Conservation (phyloP, 2,329 filamentous ascomycete genomes). For the Neospermospora avenae region DNA sequence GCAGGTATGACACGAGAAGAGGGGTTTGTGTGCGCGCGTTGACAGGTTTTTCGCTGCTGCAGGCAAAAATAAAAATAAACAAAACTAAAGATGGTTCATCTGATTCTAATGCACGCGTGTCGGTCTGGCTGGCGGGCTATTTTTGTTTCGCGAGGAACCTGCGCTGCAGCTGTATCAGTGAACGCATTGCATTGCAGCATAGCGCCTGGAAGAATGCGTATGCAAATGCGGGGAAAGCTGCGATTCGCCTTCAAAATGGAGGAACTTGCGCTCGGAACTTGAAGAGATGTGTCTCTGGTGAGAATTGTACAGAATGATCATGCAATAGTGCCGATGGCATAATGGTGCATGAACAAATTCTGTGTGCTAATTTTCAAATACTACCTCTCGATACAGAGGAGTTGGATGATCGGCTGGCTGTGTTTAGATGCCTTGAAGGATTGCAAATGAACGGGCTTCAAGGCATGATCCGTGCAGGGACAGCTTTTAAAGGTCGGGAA, state of each 20-base stretch:
- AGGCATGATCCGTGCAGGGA: too few relatives aligned
- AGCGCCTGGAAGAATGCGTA: not conserved
- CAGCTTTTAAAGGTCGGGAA: too few relatives aligned
- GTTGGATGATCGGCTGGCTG: not conserved
- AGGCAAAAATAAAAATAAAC: too few relatives aligned
- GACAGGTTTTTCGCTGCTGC: not conserved
- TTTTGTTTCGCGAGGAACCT: not conserved
- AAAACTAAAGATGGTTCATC: not conserved
- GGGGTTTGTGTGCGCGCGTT: not conserved
- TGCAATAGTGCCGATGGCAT: constrained; percentile 2
- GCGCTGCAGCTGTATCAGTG: not conserved
- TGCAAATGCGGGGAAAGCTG: not conserved
- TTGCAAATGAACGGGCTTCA: not conserved
- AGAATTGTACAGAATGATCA: not conserved
- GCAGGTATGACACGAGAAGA: not conserved
- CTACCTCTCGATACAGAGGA: not conserved
- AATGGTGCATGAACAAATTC: not conserved
- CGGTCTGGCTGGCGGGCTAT: not conserved
- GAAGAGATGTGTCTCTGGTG: not conserved
- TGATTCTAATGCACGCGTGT: not conserved
- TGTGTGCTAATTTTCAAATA: not conserved
- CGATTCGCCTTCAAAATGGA: constrained; percentile 1
- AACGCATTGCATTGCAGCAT: not conserved
- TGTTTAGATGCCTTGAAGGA: constrained; percentile 8
- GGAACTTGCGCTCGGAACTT: not conserved